Base-by-base conservation (phyloP, 768 basidiomycete genomes). In the Suillus sp. region DNA sequence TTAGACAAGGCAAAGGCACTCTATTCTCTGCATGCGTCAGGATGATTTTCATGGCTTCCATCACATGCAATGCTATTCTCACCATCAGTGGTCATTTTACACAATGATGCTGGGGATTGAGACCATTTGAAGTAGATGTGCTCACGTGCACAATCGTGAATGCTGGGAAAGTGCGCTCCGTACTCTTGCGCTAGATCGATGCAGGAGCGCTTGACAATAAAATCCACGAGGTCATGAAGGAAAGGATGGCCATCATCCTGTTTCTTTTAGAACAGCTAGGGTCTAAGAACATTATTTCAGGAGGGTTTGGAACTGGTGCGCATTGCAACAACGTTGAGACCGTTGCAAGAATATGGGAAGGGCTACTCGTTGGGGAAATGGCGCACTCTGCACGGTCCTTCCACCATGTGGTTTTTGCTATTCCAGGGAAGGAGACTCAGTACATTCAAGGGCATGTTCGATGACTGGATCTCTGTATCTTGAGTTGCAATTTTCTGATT, bases 51-150 rank as follows among this genome's bases (percentile, higher is more conserved):
- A 77, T 7, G 86, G 87, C 0, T 89, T 84, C 71, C 91, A 92
- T 72, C 81, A 89, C 87, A 92, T 72, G 84, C 89, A 30, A 91
- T 92, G 84, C 79, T 92, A 32, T 90, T 86, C 69, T 88, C 89
- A 18, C 89, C 91, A 0, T 75, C 78, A 34, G 80, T 92, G 58
- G 73, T 80, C 20, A 72, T 91, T 37, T 83, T 91, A 66, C 85
- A 89, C 14, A 80, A 86, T 65, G 89, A 93, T 69, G 71, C 74
- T 14, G 90, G 88, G n/a, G 75, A 74, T 11, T 85, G 81, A 81
- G 71, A 42, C 90, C 90, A 4, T 76, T 86, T 64, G 76, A 82
- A 50, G 40, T 40, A 16, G 40, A 16, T 16, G 38, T 40, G 5
- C 79, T 88, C n/a, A 91, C 89, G 4, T 65, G n/a, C n/a, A n/a